Percentiles rank a stretch among this genome's conserved stretches.
Conservation (phyloP, 768 basidiomycete species). For the Mycena floridula region DNA sequence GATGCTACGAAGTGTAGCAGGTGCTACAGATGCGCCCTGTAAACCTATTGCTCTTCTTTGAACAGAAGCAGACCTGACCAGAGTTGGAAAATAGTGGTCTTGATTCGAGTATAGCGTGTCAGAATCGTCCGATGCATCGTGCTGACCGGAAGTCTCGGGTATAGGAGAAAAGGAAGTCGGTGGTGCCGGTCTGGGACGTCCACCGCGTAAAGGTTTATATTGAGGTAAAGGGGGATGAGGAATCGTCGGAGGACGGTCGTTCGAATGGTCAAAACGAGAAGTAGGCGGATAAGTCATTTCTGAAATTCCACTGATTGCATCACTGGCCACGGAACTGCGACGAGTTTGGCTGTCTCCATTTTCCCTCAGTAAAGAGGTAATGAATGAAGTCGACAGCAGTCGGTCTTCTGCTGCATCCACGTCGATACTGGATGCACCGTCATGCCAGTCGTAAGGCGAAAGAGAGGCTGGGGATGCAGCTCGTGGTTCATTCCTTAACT, state of each 20-base stretch:
- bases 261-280: conserved; percentile 13
- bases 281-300: conserved; percentile 51
- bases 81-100: conserved; percentile 22
- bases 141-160: conserved; percentile 15
- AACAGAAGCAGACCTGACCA: conserved; percentile 18
- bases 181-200: conserved; percentile 23
- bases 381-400: conserved; percentile 55
- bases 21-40: background rate
- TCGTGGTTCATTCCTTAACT: background rate
- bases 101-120: conserved; percentile 31
- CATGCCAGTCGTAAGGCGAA: conserved; percentile 53
- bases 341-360: conserved; percentile 6
- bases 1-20: background rate
- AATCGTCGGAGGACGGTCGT: conserved; percentile 5
- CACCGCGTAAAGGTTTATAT: conserved; percentile 13
- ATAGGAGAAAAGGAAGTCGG: conserved; percentile 30
- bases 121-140: conserved; percentile 26
- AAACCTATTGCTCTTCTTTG: conserved; percentile 7
- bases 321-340: conserved; percentile 19
- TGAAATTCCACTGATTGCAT: conserved; percentile 43
- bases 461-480: conserved; percentile 8
- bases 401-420: conserved; percentile 52
- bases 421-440: conserved; percentile 52
- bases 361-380: conserved; percentile 49
- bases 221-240: conserved; percentile 8